Percentiles rank a stretch among this genome's conserved stretches.
Evolutionary conservation across 345 rosid species (phyloP).

Genomic region (Camelina laxa): DNA sequence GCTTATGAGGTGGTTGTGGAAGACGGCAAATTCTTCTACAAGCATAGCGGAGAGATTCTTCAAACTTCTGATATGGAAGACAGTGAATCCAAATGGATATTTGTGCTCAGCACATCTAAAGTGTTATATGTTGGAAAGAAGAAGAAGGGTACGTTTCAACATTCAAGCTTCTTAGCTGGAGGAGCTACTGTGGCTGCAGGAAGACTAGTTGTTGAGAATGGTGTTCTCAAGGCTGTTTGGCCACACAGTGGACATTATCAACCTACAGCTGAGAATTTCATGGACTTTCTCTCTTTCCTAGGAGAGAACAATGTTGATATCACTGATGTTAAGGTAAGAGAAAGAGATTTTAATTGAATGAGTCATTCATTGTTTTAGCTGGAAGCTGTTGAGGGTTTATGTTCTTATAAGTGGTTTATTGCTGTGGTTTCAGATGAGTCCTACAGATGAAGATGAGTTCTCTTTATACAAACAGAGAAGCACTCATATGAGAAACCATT

Average conservation of each 20-base stretch:
- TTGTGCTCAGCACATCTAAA: conserved; percentile 83
- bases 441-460: conserved; percentile 63
- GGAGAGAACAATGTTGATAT: conserved; percentile 78
- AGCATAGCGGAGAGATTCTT: conserved; percentile 67
- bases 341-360: conserved; percentile 9
- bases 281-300: conserved; percentile 73
- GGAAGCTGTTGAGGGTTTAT: not conserved
- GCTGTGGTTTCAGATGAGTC: conserved; percentile 64
- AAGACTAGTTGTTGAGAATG: conserved; percentile 65
- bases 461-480: conserved; percentile 49
- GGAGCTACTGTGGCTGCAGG: conserved; percentile 91
- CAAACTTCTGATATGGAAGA: conserved; percentile 51
- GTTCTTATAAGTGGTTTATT: conserved; percentile 32
- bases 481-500: conserved; percentile 61
- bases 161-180: conserved; percentile 95
- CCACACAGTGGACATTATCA: conserved; percentile 98
- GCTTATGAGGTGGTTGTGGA: conserved; percentile 75
- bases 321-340: conserved; percentile 69
- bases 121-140: conserved; percentile 78
- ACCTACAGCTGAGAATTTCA: conserved; percentile 83
- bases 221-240: conserved; percentile 92
- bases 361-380: conserved; percentile 15
- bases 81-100: conserved; percentile 79
- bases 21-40: conserved; percentile 71
- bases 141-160: conserved; percentile 84